Evolutionary conservation across 345 rosid genomes (phyloP).

Genomic region (Pelargonium nanum): DNA sequence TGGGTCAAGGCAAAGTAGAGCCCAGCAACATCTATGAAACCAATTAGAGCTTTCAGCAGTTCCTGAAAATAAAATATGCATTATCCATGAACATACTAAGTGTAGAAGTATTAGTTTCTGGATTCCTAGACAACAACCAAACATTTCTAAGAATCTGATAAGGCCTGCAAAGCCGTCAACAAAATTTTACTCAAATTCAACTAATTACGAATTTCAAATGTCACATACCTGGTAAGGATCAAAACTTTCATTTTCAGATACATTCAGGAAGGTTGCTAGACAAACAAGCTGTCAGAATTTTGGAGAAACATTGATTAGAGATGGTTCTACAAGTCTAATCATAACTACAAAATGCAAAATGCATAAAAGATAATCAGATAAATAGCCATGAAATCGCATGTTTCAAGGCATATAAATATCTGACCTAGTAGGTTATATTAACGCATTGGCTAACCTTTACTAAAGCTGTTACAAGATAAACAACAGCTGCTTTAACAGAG

Average conservation of each 20-base stretch:
- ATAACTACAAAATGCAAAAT: neutral
- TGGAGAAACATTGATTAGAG: neutral
- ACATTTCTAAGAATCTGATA: neutral
- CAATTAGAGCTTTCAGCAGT: constrained; percentile 81
- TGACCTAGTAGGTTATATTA: neutral
- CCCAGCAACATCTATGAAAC: constrained; percentile 95
- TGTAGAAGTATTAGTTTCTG: neutral
- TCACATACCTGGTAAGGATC: constrained; percentile 77
- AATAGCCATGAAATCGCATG: neutral
- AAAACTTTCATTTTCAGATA: constrained; percentile 73
- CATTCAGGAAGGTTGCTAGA: constrained; percentile 87
- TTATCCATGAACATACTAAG: neutral
- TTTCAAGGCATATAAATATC: neutral
- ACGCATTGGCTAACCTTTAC: constrained; percentile 51
- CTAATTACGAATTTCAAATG: neutral
- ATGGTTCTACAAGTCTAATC: neutral
- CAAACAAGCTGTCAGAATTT: constrained; percentile 69
- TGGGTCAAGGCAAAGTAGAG: constrained; percentile 84
- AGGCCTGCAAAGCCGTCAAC: neutral
- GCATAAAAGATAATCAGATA: neutral
- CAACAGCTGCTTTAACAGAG: constrained; percentile 76
- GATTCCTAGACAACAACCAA: neutral
- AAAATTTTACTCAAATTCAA: neutral
- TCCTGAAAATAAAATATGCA: constrained; percentile 38
- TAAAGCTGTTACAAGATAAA: constrained; percentile 80